Evolutionary conservation across 352 stramenopile species (phyloP).

Genomic region (Peronospora belbahrii): DNA sequence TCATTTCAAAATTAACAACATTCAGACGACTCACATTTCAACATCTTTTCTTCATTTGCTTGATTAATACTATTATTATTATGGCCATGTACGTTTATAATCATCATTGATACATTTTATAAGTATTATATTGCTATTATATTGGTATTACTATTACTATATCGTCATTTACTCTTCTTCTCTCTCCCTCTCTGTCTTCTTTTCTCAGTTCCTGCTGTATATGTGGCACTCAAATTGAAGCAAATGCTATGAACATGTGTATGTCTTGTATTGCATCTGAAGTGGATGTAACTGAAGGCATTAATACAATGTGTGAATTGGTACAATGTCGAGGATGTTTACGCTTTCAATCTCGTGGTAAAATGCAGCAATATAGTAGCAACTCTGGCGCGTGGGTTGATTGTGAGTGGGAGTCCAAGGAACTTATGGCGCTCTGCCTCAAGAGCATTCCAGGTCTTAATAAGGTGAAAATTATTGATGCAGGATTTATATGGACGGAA

Average conservation of each 20-base stretch:
- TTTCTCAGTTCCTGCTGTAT: conserved; percentile 40
- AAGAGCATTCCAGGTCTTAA: conserved; percentile 56
- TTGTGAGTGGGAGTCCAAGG: conserved; percentile 66
- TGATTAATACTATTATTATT: no score
- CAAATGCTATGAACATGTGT: conserved; percentile 80
- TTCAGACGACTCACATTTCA: no score
- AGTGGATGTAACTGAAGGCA: conserved; percentile 67
- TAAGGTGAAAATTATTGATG: conserved; percentile 73
- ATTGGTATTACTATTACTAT: background rate
- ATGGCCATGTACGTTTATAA: background rate
- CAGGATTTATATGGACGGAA: conserved; percentile 78
- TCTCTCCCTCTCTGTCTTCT: background rate
- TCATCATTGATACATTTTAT: no score
- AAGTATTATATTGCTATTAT: no score
- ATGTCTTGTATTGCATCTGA: conserved; percentile 51
- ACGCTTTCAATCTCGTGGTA: conserved; percentile 53
- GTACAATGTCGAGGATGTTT: conserved; percentile 61
- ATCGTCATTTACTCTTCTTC: background rate
- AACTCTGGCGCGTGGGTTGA: conserved; percentile 37
- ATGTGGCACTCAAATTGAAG: conserved; percentile 59
- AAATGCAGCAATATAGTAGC: conserved; percentile 33
- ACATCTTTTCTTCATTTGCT: no score
- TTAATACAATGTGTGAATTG: conserved; percentile 39
- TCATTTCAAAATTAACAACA: no score
- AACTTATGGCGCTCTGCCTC: conserved; percentile 72